Conservation (phyloP, 2,329 filamentous ascomycete genomes). For the Exophiala phaeomuriformis region DNA sequence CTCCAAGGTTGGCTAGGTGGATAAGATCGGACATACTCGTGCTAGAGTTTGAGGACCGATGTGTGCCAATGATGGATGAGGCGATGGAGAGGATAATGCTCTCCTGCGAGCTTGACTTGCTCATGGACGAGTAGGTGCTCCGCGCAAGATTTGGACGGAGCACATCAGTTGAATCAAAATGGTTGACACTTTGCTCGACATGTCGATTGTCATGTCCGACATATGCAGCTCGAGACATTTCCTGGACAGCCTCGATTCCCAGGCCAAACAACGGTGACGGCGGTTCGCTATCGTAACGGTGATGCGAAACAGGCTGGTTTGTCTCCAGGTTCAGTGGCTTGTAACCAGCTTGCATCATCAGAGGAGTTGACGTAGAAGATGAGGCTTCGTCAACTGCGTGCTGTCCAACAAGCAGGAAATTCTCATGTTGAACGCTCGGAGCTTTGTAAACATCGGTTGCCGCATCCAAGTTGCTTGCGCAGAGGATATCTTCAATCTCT, state of each 20-base stretch:
- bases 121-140: constrained; percentile 46
- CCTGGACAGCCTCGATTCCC: constrained; percentile 13
- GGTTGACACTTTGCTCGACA: background rate
- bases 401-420: constrained; percentile 15
- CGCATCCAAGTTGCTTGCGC: background rate
- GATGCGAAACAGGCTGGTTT: background rate
- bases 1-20: constrained; percentile 25
- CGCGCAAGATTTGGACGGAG: constrained; percentile 26
- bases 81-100: constrained; percentile 48
- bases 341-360: constrained; percentile 21
- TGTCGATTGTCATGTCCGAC: background rate
- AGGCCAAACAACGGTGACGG: constrained; percentile 19
- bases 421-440: constrained; percentile 6
- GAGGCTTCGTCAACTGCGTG: constrained; percentile 10
- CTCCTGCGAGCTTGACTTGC: constrained; percentile 52
- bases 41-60: constrained; percentile 42
- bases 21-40: constrained; percentile 38
- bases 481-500: constrained; percentile 14
- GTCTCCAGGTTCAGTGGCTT: background rate
- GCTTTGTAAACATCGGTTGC: background rate
- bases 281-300: constrained; percentile 1
- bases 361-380: constrained; percentile 21
- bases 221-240: constrained; percentile 1
- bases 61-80: constrained; percentile 42
- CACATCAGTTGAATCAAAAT: constrained; percentile 2